Base-by-base conservation (phyloP, 441 rosid genomes). In the Dalechampia spathulata region DNA sequence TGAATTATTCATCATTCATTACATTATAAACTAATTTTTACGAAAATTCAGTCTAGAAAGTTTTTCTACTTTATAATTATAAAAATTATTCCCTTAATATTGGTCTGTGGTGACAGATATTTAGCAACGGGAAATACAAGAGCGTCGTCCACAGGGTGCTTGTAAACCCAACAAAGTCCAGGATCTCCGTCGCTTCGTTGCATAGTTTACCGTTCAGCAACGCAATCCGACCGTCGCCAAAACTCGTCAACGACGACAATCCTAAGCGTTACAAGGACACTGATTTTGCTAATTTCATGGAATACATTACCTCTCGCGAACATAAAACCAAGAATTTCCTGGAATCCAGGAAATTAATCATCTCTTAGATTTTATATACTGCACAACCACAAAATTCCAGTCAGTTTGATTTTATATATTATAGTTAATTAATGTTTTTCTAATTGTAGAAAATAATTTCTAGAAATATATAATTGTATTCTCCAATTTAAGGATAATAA, bases 101-200 rank as follows among this genome's bases (percentile, higher is more conserved):
- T 5, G 7, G 16, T 7, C 15, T 38, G 25, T 3, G 22, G 22
- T 0, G 46, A 10, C 58, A 86, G 95, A 86, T 86, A 66, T 83
- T 77, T 67, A 85, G 90, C 77, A 87, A 87, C 12, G 96, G 96
- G 25, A 83, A 72, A 44, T 87, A 81, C 78, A 87, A 72, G 62
- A 87, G 96, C 42, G 92, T 81, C 59, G 15, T 87, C 42, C 90
- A 87, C 47, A 76, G 93, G 27, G 96, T 87, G 8, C 57, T 79
- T 16, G 90, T 79, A 6, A 87, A 87, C 41, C 62, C 85, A 0
- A 20, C 42, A 22, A 75, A 74, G 51, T 71, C 80, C 26, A 73
- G 93, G 1, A 63, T 87, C 30, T 87, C 93, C 0, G 78, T 85
- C 44, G 93, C 96, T 7, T 75, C 90, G 0, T 64, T 87, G 15